Conservation (phyloP, 2,329 filamentous ascomycete species). For the Didymella pinodella region DNA sequence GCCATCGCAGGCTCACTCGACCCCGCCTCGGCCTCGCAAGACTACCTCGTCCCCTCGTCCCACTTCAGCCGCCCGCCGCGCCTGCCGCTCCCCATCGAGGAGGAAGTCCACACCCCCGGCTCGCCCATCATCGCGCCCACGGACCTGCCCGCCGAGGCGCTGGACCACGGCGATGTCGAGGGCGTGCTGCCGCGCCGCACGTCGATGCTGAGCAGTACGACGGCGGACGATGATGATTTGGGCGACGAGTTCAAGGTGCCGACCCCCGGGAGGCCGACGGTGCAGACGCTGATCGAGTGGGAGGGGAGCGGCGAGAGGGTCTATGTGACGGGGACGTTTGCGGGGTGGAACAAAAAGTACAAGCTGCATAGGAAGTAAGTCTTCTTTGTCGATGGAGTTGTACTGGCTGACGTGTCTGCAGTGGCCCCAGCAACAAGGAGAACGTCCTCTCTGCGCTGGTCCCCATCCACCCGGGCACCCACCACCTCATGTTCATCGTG, state of each 20-base stretch:
- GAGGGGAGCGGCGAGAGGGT: constrained; percentile 82
- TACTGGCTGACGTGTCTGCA: constrained; percentile 16
- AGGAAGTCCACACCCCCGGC: constrained; percentile 87
- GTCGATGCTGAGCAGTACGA: constrained; percentile 63
- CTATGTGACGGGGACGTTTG: constrained; percentile 97
- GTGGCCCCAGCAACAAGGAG: constrained; percentile 53
- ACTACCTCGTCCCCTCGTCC: constrained; percentile 51
- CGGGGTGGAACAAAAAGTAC: constrained; percentile 96
- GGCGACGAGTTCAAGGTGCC: constrained; percentile 71
- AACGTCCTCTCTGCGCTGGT: constrained; percentile 78
- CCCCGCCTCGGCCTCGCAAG: constrained; percentile 42
- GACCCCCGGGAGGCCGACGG: constrained; percentile 71
- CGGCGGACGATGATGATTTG: constrained; percentile 71
- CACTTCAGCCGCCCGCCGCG: constrained; percentile 77
- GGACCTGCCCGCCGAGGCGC: constrained; percentile 61
- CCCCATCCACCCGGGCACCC: constrained; percentile 88
- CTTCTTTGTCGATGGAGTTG: no score
- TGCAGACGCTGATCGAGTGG: constrained; percentile 90
- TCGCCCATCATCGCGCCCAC: constrained; percentile 84
- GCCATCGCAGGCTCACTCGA: constrained; percentile 34
- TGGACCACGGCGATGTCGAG: constrained; percentile 56
- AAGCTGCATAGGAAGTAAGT: constrained; percentile 83
- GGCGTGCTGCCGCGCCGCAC: constrained; percentile 63
- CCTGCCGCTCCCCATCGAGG: constrained; percentile 89
- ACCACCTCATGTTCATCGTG: constrained; percentile 95